Conservation (phyloP, 2,329 filamentous ascomycete genomes). For the Colletotrichum falcatum region DNA sequence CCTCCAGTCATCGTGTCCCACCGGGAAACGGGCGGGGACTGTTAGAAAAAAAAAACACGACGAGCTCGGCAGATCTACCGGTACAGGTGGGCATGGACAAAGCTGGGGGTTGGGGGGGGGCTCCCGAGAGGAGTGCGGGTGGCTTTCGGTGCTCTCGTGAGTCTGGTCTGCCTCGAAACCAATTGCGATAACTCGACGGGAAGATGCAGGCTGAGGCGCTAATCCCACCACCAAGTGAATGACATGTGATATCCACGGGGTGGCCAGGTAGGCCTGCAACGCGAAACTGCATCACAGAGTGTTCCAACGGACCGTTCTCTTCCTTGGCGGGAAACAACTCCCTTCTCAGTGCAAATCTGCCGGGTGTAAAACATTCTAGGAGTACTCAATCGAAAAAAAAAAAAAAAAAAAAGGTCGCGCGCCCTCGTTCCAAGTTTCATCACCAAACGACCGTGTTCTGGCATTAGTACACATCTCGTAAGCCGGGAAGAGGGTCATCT, state of each 20-base stretch:
- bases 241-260: background rate
- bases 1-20: background rate
- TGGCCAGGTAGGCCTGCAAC: no score
- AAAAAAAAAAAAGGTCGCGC: background rate
- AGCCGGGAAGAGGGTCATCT: background rate
- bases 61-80: conserved; percentile 9
- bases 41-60: no score
- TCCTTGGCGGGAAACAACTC: background rate
- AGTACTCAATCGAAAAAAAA: no score
- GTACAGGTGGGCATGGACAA: background rate
- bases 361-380: background rate
- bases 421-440: background rate
- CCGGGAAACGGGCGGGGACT: background rate
- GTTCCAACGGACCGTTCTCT: background rate
- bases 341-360: background rate
- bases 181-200: background rate
- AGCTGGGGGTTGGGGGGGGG: no score
- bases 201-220: background rate
- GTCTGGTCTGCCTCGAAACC: background rate
- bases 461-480: background rate
- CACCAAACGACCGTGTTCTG: background rate
- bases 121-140: background rate
- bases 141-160: no score
- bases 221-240: background rate
- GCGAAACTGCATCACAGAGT: background rate